Evolutionary conservation across 1,284 basidiomycete species (phyloP), one percentile per base, ranked within the genome.

Genomic region (Apiotrichum mycotoxinovorans): DNA sequence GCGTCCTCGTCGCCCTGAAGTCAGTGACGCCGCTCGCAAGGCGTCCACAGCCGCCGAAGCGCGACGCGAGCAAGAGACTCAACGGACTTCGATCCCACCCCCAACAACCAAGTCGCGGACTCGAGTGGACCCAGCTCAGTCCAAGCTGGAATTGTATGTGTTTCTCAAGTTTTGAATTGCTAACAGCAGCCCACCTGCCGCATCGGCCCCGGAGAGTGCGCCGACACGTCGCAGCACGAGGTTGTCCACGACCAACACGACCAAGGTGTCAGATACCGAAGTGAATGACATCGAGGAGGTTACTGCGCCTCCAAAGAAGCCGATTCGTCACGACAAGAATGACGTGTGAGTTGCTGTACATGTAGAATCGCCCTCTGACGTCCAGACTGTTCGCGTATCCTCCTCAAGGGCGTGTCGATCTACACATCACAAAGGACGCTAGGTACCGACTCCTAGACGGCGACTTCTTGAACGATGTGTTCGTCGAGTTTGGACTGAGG

Each of bases 401-500:
- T 17, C 82, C 81, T 23, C 79, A 79, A 18, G 84, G 84, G 1
- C 82, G 84, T 9, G 86, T 88, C 2, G 87, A 87, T 5, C 82
- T 94, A 30, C 87, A 85, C 62, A 83, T 95, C 67, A 91, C 85
- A 18, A 81, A 82, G 41, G 86, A 84, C n/a, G 93, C 96, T 66
- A 72, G 86, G 22, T 81, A 80, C 53, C 85, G 93, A 11, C 75
- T 96, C 27, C 78, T 83, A 46, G 85, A 85, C 1, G 84, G 84
- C 25, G 89, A 94, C 70, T 97, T 87, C 71, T 80, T 99, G 47
- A 98, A 99, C 72, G 96, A 99, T 77, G 94, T 89, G 0, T 78
- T 98, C 25, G 91, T 98, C 45, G 95, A 98, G 70, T 96, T 95
- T 69, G 95, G 91, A 3, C 80, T 98, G 34, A 92, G 91, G 88